Percentiles rank a stretch among this genome's conserved stretches.
Evolutionary conservation across 352 stramenopile genomes (phyloP).

Genomic region (Phytophthora europaea): DNA sequence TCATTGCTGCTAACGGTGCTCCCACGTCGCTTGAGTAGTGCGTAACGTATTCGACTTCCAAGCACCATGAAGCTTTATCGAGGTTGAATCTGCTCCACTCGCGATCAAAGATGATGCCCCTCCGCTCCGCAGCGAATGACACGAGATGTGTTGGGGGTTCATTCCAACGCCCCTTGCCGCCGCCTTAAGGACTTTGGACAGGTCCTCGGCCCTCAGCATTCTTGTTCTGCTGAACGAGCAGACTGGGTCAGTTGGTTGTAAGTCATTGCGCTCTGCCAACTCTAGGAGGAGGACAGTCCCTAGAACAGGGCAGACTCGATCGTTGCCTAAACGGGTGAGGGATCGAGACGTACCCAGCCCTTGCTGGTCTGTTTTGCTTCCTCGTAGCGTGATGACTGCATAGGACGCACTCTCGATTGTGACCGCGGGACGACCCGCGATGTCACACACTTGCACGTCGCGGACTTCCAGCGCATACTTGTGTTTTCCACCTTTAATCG

Average conservation of each 20-base stretch:
- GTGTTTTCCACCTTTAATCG: slow-evolving; percentile 3
- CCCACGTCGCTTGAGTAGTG: neutral
- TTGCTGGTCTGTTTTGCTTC: neutral
- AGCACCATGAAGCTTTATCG: neutral
- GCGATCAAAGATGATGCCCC: neutral
- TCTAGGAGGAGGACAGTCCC: neutral
- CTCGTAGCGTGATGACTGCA: neutral
- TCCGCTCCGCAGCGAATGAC: neutral
- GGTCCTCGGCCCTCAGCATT: neutral
- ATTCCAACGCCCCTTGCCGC: neutral
- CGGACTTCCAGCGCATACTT: slow-evolving; percentile 19
- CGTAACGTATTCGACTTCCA: neutral
- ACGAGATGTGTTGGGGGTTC: neutral
- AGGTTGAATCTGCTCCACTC: neutral
- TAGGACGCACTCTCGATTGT: neutral
- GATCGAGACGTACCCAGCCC: neutral
- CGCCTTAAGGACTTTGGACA: neutral
- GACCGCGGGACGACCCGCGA: neutral
- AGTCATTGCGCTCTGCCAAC: neutral
- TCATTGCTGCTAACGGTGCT: neutral
- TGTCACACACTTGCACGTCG: slow-evolving; percentile 18
- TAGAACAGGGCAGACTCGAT: neutral
- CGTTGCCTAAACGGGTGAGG: neutral
- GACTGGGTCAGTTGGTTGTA: neutral
- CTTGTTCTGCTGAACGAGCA: neutral